Evolutionary conservation across 495 filamentous ascomycete species (phyloP).

Genomic region (Rostrohypoxylon terebratum): DNA sequence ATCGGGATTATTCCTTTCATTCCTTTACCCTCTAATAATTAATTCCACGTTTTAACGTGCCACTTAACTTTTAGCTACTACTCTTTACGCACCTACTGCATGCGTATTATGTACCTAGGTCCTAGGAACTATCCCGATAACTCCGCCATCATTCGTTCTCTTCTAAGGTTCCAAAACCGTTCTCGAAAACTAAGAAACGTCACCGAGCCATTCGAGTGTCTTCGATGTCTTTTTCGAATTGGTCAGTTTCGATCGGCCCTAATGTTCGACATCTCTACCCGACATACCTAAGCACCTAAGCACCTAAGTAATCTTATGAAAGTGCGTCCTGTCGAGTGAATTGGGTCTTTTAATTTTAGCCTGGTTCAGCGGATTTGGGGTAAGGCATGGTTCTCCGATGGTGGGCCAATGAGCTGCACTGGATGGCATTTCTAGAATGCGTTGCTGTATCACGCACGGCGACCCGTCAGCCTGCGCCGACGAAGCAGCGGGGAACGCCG

Average conservation of each 20-base stretch:
- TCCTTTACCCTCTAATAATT: background rate
- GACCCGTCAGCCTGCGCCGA: constrained; percentile 11
- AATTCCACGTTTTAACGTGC: background rate
- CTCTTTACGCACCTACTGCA: no score
- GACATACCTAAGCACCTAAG: background rate
- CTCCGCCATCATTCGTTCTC: background rate
- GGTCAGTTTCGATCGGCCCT: constrained; percentile 16
- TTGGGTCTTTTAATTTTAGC: constrained; percentile 3
- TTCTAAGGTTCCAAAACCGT: background rate
- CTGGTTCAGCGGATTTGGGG: background rate
- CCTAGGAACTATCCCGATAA: constrained; percentile 2
- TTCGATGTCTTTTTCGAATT: constrained; percentile 7
- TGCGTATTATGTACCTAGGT: no score
- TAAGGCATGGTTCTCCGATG: constrained; percentile 8
- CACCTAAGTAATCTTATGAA: constrained; percentile 8
- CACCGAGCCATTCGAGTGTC: constrained; percentile 4
- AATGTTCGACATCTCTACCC: constrained; percentile 6
- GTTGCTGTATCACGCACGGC: constrained; percentile 11
- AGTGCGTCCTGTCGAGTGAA: constrained; percentile 2
- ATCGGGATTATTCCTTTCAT: constrained; percentile 3
- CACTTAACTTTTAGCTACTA: background rate
- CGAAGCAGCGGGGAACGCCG: constrained; percentile 26
- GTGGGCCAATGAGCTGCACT: constrained; percentile 11
- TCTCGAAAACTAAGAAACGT: background rate
- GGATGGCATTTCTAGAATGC: background rate